Percentiles rank a stretch among this genome's conserved stretches.
These are phyloP conservation scores for Claviceps sp. DNA, from an alignment of 2,329 filamentous ascomycete genomes.

Conservation along the genomic window DNA sequence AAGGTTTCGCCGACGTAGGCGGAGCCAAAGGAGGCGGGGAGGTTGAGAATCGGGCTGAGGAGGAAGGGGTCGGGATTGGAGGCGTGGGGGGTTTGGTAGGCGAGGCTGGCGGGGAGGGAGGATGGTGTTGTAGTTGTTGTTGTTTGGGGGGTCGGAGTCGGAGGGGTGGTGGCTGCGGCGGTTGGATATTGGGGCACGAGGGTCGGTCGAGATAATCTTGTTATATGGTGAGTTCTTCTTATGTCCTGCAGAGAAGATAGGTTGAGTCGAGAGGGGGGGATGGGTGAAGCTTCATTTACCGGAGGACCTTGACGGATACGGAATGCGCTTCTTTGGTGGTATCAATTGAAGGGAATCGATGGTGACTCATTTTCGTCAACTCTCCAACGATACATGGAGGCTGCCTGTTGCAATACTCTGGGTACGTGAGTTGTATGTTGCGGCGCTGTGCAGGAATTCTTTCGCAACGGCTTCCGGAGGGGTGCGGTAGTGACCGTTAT, in stretches of 20 bases:
- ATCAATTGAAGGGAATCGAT: slow-evolving; percentile 43
- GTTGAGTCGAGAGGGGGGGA: not conserved
- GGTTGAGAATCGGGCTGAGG: slow-evolving; percentile 56
- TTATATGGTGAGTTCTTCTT: not conserved
- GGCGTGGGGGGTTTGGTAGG: slow-evolving; percentile 39
- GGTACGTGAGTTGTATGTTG: not conserved
- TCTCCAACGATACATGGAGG: not conserved
- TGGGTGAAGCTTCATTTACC: slow-evolving; percentile 27
- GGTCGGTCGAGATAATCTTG: slow-evolving; percentile 68
- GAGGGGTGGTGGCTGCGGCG: slow-evolving; percentile 27
- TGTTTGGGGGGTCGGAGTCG: slow-evolving; percentile 33
- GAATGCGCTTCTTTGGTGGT: slow-evolving; percentile 62
- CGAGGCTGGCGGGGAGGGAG: slow-evolving; percentile 52
- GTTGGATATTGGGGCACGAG: slow-evolving; percentile 59
- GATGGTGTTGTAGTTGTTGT: not conserved
- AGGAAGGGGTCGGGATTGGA: slow-evolving; percentile 43
- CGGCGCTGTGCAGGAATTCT: not conserved
- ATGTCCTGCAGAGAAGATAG: not conserved
- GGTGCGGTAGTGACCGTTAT: too few species aligned
- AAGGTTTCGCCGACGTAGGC: slow-evolving; percentile 95
- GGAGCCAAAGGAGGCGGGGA: slow-evolving; percentile 83
- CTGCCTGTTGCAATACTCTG: not conserved
- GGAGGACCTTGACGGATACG: slow-evolving; percentile 63
- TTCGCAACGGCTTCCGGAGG: too few species aligned
- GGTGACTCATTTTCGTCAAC: slow-evolving; percentile 36